Evolutionary conservation across 208 protist genomes (phyloP), one percentile per base, ranked within the genome.

Genomic region (Wallacemonas sp.): DNA sequence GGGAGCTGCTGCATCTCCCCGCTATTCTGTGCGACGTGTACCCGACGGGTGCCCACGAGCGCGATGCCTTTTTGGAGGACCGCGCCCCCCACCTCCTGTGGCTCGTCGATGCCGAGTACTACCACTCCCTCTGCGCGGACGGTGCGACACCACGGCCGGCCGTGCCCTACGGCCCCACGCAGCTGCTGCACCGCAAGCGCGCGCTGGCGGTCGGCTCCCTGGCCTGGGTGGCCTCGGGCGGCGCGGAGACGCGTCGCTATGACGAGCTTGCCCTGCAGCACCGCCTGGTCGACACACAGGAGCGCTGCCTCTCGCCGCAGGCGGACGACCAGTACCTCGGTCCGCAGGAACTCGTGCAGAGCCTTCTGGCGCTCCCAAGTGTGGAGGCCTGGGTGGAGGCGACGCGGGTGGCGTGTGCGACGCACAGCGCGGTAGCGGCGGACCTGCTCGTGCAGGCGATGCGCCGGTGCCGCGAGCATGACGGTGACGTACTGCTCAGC

Each of bases 21-120:
- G 28, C 79, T 3, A 63, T 91, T n/a, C 39, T 92, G 42, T 65
- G 59, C 2, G 48, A 39, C 16, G 49, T 42, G 23, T 67, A 67
- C 59, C 75, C 74, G 18, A 57, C 64, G 20, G 72, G 73, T 12
- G 41, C 69, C 1, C 42, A 49, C 16, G 72, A 70, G n/a, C 83
- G 82, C 46, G 79, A 85, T 54, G 55, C 31, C 8, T 92, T 95
- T 59, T 57, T 95, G 38, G 61, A 74, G 32, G 52, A 55, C 16
- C 70, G 81, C 59, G 89, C 89, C 3, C 86, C 89, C 65, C 86
- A 95, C 31, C 70, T 95, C 20, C 70, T 84, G 63, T 95, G 89
- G 89, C 73, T 95, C 26, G 81, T 72, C 26, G 79, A 70, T 3
- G 84, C 86, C 2, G 25, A 33, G 8, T 74, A 76, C 42, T 92